Percentiles rank a stretch among this genome's conserved stretches.
Conservation (phyloP, 768 basidiomycete genomes). For the Russula sp. region DNA sequence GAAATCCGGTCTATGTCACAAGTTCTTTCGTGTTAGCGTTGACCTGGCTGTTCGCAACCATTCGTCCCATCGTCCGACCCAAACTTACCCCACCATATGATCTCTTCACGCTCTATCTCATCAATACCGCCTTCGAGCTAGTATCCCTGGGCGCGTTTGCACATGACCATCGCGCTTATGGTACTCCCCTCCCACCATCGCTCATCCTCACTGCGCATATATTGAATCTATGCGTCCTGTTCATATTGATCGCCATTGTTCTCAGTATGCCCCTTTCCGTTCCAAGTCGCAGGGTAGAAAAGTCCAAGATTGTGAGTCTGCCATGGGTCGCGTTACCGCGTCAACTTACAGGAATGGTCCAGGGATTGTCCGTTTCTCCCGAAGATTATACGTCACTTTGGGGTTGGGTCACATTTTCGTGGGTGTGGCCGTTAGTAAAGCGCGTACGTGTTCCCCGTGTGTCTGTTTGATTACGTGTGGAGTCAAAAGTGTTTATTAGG, state of each 20-base stretch:
- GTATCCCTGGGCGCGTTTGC: conserved; percentile 53
- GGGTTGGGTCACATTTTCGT: conserved; percentile 69
- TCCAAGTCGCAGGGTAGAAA: conserved; percentile 53
- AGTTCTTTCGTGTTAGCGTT: conserved; percentile 48
- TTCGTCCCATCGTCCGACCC: conserved; percentile 53
- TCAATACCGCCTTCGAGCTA: conserved; percentile 46
- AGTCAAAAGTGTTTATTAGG: conserved; percentile 32
- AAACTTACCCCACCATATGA: conserved; percentile 60
- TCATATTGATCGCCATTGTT: conserved; percentile 46
- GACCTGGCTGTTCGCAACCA: conserved; percentile 65
- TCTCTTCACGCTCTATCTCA: conserved; percentile 55
- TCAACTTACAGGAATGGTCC: conserved; percentile 10
- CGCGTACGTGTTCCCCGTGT: conserved; percentile 38
- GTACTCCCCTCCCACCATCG: conserved; percentile 42
- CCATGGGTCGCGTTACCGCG: neutral
- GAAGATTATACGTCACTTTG: conserved; percentile 76
- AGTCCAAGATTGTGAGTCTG: conserved; percentile 58
- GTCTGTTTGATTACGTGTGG: neutral
- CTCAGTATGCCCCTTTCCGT: conserved; percentile 63
- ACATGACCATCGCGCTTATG: conserved; percentile 50
- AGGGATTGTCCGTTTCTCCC: conserved; percentile 58
- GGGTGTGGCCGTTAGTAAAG: conserved; percentile 65
- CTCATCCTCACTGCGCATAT: conserved; percentile 33
- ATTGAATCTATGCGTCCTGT: conserved; percentile 46
- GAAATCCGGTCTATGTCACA: conserved; percentile 38